phyloP scores from a whole-genome alignment of 1,284 basidiomycete species.

The Puccinia brachypodii region DNA sequence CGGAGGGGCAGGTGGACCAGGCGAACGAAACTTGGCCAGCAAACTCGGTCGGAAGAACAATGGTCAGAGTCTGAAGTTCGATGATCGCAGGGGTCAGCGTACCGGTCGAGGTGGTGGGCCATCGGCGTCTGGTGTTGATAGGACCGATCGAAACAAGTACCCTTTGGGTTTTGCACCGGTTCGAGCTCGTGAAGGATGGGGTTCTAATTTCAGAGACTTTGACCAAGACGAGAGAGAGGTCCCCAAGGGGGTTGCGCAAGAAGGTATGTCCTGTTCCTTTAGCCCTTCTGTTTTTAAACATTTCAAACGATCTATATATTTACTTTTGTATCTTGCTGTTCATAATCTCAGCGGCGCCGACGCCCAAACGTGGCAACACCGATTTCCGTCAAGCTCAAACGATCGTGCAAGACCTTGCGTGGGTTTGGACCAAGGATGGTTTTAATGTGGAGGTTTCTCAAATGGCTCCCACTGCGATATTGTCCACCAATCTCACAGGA shows the following conservation, averaged over 20 bases:
- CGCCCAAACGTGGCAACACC: slow-evolving; percentile 70
- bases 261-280: slow-evolving; percentile 1
- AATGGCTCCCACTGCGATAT: not conserved
- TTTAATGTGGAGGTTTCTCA: no score
- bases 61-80: slow-evolving; percentile 23
- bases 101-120: not conserved
- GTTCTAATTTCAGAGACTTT: slow-evolving; percentile 40
- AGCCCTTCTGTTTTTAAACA: not conserved
- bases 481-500: not conserved
- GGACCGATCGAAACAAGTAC: not conserved
- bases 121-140: not conserved
- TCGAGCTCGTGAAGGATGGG: slow-evolving; percentile 38
- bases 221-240: slow-evolving; percentile 20
- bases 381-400: slow-evolving; percentile 95
- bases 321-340: not conserved
- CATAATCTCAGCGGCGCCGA: not conserved
- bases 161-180: not conserved
- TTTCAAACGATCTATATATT: no score
- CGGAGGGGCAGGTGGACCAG: not conserved
- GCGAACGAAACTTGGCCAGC: not conserved
- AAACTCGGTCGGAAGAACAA: not conserved
- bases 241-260: slow-evolving; percentile 16
- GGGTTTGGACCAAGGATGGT: slow-evolving; percentile 57
- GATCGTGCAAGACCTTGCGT: slow-evolving; percentile 64
- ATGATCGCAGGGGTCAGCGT: slow-evolving; percentile 8